Evolutionary conservation across 306 rosid genomes (phyloP), one percentile per base, ranked within the genome.

Genomic region (Aeschynomene evenia): DNA sequence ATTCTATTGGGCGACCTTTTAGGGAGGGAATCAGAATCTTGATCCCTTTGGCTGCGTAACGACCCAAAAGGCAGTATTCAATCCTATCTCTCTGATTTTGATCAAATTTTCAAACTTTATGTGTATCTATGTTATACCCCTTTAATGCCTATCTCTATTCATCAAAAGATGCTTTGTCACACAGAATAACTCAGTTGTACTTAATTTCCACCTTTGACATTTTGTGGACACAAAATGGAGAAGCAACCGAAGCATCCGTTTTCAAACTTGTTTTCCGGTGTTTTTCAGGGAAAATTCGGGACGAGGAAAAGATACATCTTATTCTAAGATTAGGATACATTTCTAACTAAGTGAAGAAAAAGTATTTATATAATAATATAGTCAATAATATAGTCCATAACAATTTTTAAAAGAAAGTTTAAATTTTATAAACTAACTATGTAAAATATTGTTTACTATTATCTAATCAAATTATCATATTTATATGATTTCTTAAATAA

Each of bases 231-330:
- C 5, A 1, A 70, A 37, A 48, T 3, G 36, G 46, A 12, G 23
- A 13, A 53, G 5, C 22, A 51, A n/a, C 76, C 73, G 77, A 49
- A 54, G 19, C 48, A 13, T 40, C 9, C 67, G 77, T 54, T 59
- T 81, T 31, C 34, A 55, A 63, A 40, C 74, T 16, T 51, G 45
- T 62, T 56, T 68, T 68, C n/a, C 73, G 76, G 73, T 40, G 3
- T 48, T 33, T 33, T 33, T 33, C 8, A 33, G 7, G 7, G 37
- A 33, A 33, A 33, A 33, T 33, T 4, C 7, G 37, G 37, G 37
- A 7, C 8, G 37, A 33, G 8, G 37, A 33, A 33, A 7, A 33
- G 37, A 33, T 33, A 6, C 37, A 33, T 33, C 37, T 33, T 33
- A 33, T 33, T 7, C 6, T 33, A 33, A 33, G 7, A 33, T 7